Evolutionary conservation across 805 yeast genomes (phyloP).

Genomic region (Ascoidea rubescens): DNA sequence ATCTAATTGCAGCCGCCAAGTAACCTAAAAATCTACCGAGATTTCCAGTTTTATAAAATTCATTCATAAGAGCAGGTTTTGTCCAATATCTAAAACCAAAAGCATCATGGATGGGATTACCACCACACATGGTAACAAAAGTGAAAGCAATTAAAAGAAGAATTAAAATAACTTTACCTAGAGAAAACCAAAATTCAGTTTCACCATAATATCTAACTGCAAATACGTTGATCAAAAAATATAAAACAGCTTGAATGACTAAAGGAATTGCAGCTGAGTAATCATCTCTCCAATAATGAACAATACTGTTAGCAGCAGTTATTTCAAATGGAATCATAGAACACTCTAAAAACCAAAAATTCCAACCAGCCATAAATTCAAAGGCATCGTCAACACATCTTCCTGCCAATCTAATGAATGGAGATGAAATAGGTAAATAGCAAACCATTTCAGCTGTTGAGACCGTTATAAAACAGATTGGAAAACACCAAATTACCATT

Average conservation of each 20-base stretch:
- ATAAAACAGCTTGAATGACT: slow-evolving; percentile 30
- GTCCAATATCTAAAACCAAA: slow-evolving; percentile 61
- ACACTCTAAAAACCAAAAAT: slow-evolving; percentile 10
- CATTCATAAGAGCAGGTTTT: slow-evolving; percentile 42
- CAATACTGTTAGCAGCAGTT: slow-evolving; percentile 39
- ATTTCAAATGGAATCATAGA: slow-evolving; percentile 42
- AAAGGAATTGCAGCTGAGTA: slow-evolving; percentile 40
- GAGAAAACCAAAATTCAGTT: slow-evolving; percentile 41
- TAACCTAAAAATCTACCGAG: slow-evolving; percentile 50
- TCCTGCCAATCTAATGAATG: slow-evolving; percentile 49
- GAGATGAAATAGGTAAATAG: slow-evolving; percentile 49
- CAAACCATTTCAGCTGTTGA: slow-evolving; percentile 48
- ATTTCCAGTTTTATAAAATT: slow-evolving; percentile 29
- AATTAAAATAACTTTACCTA: slow-evolving; percentile 51
- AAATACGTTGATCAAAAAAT: slow-evolving; percentile 26
- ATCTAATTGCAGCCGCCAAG: slow-evolving; percentile 46
- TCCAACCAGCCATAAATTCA: slow-evolving; percentile 45
- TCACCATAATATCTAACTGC: slow-evolving; percentile 34
- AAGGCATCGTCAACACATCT: slow-evolving; percentile 40
- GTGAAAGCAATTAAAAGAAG: slow-evolving; percentile 52
- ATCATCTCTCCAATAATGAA: slow-evolving; percentile 33
- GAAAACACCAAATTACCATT: too few species aligned
- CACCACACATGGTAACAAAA: slow-evolving; percentile 59
- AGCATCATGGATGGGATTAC: slow-evolving; percentile 64
- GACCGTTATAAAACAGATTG: too few species aligned